Base-by-base conservation (phyloP, 768 basidiomycete genomes). In the Xerocomus brunneocitrinus region DNA sequence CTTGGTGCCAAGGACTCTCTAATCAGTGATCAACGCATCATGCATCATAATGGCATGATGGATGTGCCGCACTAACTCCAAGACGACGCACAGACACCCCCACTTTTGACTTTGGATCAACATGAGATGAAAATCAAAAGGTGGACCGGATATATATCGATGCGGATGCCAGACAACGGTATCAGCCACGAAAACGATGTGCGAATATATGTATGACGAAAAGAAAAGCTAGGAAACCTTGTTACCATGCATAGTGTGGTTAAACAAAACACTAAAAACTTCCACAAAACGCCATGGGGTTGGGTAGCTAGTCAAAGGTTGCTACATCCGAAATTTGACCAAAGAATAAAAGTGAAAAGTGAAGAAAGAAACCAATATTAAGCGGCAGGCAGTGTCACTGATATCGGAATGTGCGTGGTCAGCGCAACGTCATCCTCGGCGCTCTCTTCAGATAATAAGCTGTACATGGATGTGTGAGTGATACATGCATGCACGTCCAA, bases 351-450 rank as follows among this genome's bases (percentile, higher is more conserved):
- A 38, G n/a, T 19, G 6, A 7, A 16, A 24, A 40, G 39, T 3
- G 12, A 27, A 13, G 24, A 42, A 42, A 5, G 25, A 25, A 43
- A 43, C 3, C 27, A 28, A 8, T 8, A 12, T 35, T 8, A 35
- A 24, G 13, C 5, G 4, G 3, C 14, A 9, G 34, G 46, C 12
- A 4, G 27, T 13, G 27, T 30, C 51, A 6, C 28, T 7, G 44
- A 52, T n/a, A 45, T 8, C 2, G 40, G 54, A 44, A 63, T 34
- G 0, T 56, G 54, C 4, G 55, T 53, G 24, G 45, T 57, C 27
- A 62, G 30, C 1, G 52, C 52, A 4, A 49, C 9, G 0, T 27
- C 42, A 24, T 43, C 25, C 16, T 39, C 43, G 31, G 4, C 0
- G 19, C 24, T 12, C 12, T 56, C 55, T 3, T 57, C 49, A 3